Percentiles rank a stretch among this genome's conserved stretches.
Evolutionary conservation across 176 grass and related monocot genomes (phyloP).

Genomic region (barley (Hordeum vulgare)): MorexV3_pseudomolecules_assembly NC_058520.1:216933510-216934009

Average conservation of each 20-base stretch:
- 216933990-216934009: not conserved
- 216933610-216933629: not conserved
- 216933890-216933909: not conserved
- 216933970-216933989: not conserved
- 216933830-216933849: not conserved
- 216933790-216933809: constrained; percentile 34
- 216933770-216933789: not conserved
- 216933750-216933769: constrained; percentile 1
- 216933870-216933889: constrained; percentile 28
- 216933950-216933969: constrained; percentile 8
- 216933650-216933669: constrained; percentile 21
- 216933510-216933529: constrained; percentile 11
- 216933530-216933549: constrained; percentile 36
- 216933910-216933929: constrained; percentile 14
- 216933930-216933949: constrained; percentile 8
- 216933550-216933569: not conserved
- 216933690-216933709: not conserved
- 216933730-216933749: constrained; percentile 19
- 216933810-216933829: not conserved
- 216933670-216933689: not conserved
- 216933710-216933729: not conserved
- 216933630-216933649: not conserved
- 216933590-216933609: not conserved
- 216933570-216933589: constrained; percentile 1
- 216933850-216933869: not conserved